Conservation (phyloP, 75 land plant species). For the Cryptomeria japonica region DNA sequence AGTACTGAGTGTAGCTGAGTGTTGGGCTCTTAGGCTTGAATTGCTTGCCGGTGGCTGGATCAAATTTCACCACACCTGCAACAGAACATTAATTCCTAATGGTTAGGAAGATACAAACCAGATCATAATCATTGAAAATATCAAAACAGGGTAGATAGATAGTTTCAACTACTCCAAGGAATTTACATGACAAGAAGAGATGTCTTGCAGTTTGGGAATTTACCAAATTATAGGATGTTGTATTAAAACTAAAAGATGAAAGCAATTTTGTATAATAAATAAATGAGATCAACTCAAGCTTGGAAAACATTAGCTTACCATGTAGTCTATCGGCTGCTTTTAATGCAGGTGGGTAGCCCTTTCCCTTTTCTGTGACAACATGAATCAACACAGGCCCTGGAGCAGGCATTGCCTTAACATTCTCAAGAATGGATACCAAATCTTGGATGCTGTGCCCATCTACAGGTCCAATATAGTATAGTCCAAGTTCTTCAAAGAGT, state of each 20-base stretch:
- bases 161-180: neutral
- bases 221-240: neutral
- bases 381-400: slow-evolving; percentile 88
- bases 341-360: slow-evolving; percentile 80
- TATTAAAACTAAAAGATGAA: neutral
- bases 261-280: neutral
- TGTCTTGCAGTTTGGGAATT: neutral
- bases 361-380: slow-evolving; percentile 83
- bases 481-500: slow-evolving; percentile 81
- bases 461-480: slow-evolving; percentile 90
- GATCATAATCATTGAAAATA: neutral
- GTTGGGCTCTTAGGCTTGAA: slow-evolving; percentile 61
- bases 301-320: slow-evolving; percentile 30
- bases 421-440: slow-evolving; percentile 59
- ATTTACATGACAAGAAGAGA: neutral
- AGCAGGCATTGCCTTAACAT: slow-evolving; percentile 68
- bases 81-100: neutral
- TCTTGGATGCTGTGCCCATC: slow-evolving; percentile 83
- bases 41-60: slow-evolving; percentile 76
- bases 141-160: neutral
- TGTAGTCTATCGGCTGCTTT: slow-evolving; percentile 85
- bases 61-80: slow-evolving; percentile 86
- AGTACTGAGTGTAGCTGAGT: slow-evolving; percentile 79
- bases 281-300: neutral
- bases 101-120: neutral